Conservation (phyloP, 805 yeast genomes). For the Myxozyma geophila region DNA sequence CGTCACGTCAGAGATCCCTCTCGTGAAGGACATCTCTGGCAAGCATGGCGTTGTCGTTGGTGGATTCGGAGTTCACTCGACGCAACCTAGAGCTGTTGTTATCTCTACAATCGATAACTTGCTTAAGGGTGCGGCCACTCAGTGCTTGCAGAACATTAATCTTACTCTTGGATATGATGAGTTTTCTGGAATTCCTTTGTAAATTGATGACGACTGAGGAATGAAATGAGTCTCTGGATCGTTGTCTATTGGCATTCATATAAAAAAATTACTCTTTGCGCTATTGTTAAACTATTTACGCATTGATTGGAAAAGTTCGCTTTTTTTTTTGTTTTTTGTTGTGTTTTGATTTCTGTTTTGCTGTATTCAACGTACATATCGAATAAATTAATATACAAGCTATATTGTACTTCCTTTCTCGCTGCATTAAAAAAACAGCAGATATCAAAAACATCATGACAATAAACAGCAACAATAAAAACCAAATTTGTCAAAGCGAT, state of each 20-base stretch:
- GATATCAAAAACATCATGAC: neutral
- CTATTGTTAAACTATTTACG: too few species aligned
- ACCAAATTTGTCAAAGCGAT: neutral
- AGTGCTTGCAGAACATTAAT: conserved; percentile 95
- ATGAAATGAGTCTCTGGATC: neutral
- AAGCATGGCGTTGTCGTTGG: conserved; percentile 94
- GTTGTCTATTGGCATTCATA: too few species aligned
- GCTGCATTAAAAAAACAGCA: too few species aligned
- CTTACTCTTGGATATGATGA: conserved; percentile 88
- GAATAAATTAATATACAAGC: too few species aligned
- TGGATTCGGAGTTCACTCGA: conserved; percentile 90
- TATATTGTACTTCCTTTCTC: too few species aligned
- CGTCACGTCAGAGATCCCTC: conserved; percentile 89
- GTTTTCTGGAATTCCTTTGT: conserved; percentile 87
- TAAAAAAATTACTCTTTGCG: too few species aligned
- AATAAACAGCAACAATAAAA: neutral
- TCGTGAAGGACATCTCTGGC: conserved; percentile 87
- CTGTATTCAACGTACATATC: too few species aligned
- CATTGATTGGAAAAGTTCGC: too few species aligned
- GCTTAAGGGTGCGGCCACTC: conserved; percentile 98
- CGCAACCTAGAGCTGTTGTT: conserved; percentile 86
- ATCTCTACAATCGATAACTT: conserved; percentile 95
- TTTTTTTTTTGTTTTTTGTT: too few species aligned
- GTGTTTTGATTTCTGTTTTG: too few species aligned
- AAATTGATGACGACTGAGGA: conserved; percentile 28